Evolutionary conservation across 176 grass and related monocot species (phyloP), one percentile per base, ranked within the genome.

Genomic region (Aegilops speltoides): DNA sequence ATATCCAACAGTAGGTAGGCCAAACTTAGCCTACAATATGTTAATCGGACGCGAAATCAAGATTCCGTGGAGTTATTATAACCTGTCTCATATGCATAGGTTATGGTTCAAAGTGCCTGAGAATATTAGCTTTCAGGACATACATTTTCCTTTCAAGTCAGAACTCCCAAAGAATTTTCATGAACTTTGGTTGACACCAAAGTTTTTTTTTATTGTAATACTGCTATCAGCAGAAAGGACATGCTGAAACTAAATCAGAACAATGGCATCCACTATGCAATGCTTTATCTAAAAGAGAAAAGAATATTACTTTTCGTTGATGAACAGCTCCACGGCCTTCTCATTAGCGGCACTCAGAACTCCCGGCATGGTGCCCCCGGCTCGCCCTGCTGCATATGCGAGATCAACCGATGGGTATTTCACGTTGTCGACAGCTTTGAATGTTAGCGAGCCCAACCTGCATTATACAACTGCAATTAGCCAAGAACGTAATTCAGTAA

Each of bases 331-430:
- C 62, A 99, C 97, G 7, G 97, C 97, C 90, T 99, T 99, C 87
- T 99, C 97, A 52, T 99, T 96, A 77, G 97, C 97, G 52, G 97
- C 97, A 26, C 97, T 99, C 66, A 99, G 87, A 86, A 99, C 97
- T 91, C 97, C 94, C 22, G 97, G 96, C 97, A 99, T 99, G n/a
- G 97, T 99, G 36, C 97, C 94, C 22, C 97, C 97, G 65, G 97
- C 97, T 64, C 97, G 76, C 14, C 97, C 97, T 81, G 97, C 97
- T 29, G 97, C 90, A 61, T 99, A 99, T 0, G 97, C 90, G 10
- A 99, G 92, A 81, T 99, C 87, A 89, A 99, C 91, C 2, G 97
- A 99, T 45, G 97, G 97, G 88, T 93, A 99, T 84, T 99, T 99
- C 81, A 90, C 90, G 33, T 99, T 90, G 65, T 99, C 94, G 22